Conservation (phyloP, 2,329 filamentous ascomycete genomes). For the Calonectria hawksworthii region DNA sequence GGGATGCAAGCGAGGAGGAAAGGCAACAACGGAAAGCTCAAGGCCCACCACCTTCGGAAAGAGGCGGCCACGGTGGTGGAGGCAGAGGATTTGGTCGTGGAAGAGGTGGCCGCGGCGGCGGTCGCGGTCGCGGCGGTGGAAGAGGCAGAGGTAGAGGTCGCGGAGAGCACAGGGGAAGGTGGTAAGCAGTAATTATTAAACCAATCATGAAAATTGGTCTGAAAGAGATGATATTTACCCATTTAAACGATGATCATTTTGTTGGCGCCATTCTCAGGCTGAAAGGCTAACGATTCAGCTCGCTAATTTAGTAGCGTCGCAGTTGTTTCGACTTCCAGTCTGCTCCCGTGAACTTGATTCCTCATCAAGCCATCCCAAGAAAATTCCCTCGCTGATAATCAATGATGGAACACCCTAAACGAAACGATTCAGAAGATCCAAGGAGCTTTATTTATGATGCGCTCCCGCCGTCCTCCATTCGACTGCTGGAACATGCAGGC, state of each 20-base stretch:
- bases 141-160: slow-evolving; percentile 21
- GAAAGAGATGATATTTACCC: neutral
- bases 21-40: slow-evolving; percentile 68
- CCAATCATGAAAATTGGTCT: neutral
- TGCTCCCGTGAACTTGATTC: neutral
- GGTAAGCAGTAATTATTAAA: slow-evolving; percentile 33
- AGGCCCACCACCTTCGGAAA: slow-evolving; percentile 66
- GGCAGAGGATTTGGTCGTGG: slow-evolving; percentile 53
- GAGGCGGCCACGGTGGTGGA: slow-evolving; percentile 53
- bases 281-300: neutral
- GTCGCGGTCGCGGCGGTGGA: slow-evolving; percentile 44
- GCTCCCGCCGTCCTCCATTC: slow-evolving; percentile 29
- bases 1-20: slow-evolving; percentile 80
- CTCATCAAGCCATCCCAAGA: neutral
- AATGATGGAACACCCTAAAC: neutral
- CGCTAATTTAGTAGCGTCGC: neutral
- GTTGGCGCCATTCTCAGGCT: neutral
- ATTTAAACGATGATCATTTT: neutral
- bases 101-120: slow-evolving; percentile 46
- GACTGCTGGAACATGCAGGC: slow-evolving; percentile 28
- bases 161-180: slow-evolving; percentile 38
- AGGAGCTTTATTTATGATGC: slow-evolving; percentile 17
- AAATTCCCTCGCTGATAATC: neutral
- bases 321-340: neutral
- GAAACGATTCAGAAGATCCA: neutral